phyloP scores from a whole-genome alignment of 805 yeast species.

The Wickerhamiella hasegawae region DNA sequence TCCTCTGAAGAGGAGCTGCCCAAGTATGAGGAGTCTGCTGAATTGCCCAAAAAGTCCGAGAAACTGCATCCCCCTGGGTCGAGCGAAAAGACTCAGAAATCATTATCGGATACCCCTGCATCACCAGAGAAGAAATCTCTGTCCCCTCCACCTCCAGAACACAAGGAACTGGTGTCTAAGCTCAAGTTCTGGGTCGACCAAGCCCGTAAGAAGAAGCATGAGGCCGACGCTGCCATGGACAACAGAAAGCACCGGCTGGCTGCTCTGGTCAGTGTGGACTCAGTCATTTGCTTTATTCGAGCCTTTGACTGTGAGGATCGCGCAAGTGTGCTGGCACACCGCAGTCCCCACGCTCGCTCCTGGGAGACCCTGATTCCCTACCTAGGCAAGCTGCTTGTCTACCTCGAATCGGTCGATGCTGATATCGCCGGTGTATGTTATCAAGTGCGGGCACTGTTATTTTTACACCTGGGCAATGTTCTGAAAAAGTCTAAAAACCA shows the following conservation, averaged over 20 bases:
- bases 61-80: not conserved
- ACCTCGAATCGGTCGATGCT: constrained; percentile 14
- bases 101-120: not conserved
- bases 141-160: constrained; percentile 11
- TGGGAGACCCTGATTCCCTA: constrained; percentile 26
- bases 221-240: constrained; percentile 22
- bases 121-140: no score
- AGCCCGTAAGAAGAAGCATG: constrained; percentile 26
- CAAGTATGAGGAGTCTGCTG: not conserved
- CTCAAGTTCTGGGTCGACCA: constrained; percentile 24
- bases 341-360: constrained; percentile 18
- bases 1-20: not conserved
- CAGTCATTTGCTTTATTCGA: constrained; percentile 25
- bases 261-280: constrained; percentile 24
- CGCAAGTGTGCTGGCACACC: constrained; percentile 16
- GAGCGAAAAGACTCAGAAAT: not conserved
- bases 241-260: constrained; percentile 19
- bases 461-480: constrained; percentile 13
- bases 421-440: constrained; percentile 19
- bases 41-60: constrained; percentile 1
- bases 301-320: constrained; percentile 27
- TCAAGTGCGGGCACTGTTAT: constrained; percentile 20
- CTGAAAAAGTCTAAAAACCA: constrained; percentile 5
- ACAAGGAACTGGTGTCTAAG: constrained; percentile 14
- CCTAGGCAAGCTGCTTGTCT: constrained; percentile 16